phyloP scores from a whole-genome alignment of 2,329 filamentous ascomycete genomes.

The Fusarium lyarnte region DNA sequence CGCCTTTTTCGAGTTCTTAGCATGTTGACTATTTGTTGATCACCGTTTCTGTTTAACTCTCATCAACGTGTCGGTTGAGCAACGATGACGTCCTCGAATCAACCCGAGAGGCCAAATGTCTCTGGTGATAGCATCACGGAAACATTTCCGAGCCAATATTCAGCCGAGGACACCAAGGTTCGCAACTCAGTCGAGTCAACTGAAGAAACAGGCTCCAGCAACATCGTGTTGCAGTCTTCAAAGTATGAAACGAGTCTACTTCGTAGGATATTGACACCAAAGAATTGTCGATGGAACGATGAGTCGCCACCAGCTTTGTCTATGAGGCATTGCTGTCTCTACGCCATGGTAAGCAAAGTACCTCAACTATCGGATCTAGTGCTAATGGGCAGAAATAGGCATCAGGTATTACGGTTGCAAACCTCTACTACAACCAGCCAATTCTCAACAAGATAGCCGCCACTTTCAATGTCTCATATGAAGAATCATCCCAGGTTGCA shows the following conservation, averaged over 20 bases:
- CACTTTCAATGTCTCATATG: slow-evolving; percentile 76
- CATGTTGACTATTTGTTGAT: neutral
- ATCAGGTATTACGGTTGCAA: slow-evolving; percentile 76
- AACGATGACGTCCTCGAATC: slow-evolving; percentile 25
- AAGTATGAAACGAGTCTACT: slow-evolving; percentile 39
- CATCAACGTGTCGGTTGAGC: neutral
- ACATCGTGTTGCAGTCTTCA: slow-evolving; percentile 6
- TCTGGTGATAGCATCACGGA: slow-evolving; percentile 17
- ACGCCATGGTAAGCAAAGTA: slow-evolving; percentile 65
- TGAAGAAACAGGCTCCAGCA: slow-evolving; percentile 14
- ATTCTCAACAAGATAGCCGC: slow-evolving; percentile 79
- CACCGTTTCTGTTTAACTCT: neutral
- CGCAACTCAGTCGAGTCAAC: slow-evolving; percentile 14
- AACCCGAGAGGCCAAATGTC: neutral
- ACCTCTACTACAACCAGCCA: slow-evolving; percentile 84
- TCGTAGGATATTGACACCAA: slow-evolving; percentile 59
- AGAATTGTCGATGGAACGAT: slow-evolving; percentile 74
- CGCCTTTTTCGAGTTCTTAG: neutral
- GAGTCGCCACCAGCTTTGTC: slow-evolving; percentile 74
- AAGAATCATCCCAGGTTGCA: slow-evolving; percentile 72
- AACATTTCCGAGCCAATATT: neutral
- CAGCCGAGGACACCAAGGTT: neutral
- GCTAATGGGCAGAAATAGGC: slow-evolving; percentile 49
- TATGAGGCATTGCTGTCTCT: slow-evolving; percentile 74
- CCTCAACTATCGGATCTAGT: too few species aligned